These are phyloP conservation scores for Xylaria digitata DNA, from an alignment of 2,329 filamentous ascomycete species.

Conservation along the genomic window DNA sequence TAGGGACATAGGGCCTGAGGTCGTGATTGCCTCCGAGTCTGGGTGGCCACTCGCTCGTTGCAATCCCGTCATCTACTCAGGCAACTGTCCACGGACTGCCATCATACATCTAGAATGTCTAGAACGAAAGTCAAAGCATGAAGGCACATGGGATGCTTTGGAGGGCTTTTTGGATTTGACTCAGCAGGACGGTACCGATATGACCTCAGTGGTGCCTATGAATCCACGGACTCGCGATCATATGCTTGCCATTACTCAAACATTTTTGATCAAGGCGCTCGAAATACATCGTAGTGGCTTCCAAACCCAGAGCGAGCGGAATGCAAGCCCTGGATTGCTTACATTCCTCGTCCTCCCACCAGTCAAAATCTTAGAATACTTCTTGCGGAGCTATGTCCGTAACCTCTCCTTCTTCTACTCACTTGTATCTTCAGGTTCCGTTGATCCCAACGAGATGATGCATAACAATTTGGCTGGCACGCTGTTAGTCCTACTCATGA, in stretches of 20 bases:
- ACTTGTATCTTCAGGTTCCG: slow-evolving; percentile 66
- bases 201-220: slow-evolving; percentile 59
- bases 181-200: slow-evolving; percentile 52
- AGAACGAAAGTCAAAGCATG: slow-evolving; percentile 61
- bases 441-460: slow-evolving; percentile 76
- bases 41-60: slow-evolving; percentile 65
- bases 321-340: slow-evolving; percentile 62
- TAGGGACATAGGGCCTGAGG: slow-evolving; percentile 59
- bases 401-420: slow-evolving; percentile 75
- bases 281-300: slow-evolving; percentile 71
- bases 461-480: slow-evolving; percentile 74
- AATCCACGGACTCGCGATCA: slow-evolving; percentile 69
- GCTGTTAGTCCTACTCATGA: slow-evolving; percentile 76
- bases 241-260: slow-evolving; percentile 77
- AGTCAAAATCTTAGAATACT: slow-evolving; percentile 73
- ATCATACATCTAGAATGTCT: slow-evolving; percentile 64
- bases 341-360: slow-evolving; percentile 75
- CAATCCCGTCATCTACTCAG: slow-evolving; percentile 59
- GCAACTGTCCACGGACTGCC: slow-evolving; percentile 60
- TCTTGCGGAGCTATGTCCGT: slow-evolving; percentile 73
- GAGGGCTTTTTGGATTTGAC: slow-evolving; percentile 56
- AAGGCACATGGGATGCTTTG: slow-evolving; percentile 59
- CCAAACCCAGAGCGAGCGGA: slow-evolving; percentile 55
- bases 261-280: slow-evolving; percentile 76
- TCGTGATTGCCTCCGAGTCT: slow-evolving; percentile 60